These are phyloP conservation scores for Stipa capillata DNA, from an alignment of 176 grass and related monocot genomes.

Conservation along the genomic window DNA sequence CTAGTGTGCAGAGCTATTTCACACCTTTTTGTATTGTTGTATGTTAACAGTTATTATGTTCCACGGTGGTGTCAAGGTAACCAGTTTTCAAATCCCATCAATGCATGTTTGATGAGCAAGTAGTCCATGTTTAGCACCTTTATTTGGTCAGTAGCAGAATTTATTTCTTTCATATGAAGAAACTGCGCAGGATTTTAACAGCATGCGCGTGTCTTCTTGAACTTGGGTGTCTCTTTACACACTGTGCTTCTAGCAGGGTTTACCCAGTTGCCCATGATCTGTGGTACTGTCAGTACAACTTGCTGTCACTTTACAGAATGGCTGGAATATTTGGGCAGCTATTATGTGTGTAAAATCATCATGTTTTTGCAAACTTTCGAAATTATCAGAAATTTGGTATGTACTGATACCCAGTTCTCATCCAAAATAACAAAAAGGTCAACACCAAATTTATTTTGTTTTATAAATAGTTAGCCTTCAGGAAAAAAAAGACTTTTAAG, in stretches of 20 bases:
- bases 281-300: constrained; percentile 5
- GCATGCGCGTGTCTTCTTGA: neutral
- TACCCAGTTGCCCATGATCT: constrained; percentile 1
- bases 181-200: constrained; percentile 17
- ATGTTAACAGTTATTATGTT: neutral
- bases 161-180: constrained; percentile 19
- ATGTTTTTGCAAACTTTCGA: constrained; percentile 19
- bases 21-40: neutral
- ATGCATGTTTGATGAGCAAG: constrained; percentile 1
- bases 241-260: constrained; percentile 23
- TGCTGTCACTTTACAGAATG: constrained; percentile 15
- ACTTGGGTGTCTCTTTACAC: neutral
- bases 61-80: neutral
- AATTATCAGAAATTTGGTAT: constrained; percentile 26
- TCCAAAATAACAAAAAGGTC: neutral
- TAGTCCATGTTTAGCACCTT: neutral
- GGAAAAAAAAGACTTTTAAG: neutral
- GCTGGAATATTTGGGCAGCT: constrained; percentile 7
- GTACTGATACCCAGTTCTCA: constrained; percentile 1
- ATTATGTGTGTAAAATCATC: constrained; percentile 13
- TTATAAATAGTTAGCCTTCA: neutral
- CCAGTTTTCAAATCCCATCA: neutral
- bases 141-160: neutral
- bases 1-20: neutral
- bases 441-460: neutral